Base-by-base conservation (phyloP, 495 filamentous ascomycete species). In the Aspergillus affinis region DNA sequence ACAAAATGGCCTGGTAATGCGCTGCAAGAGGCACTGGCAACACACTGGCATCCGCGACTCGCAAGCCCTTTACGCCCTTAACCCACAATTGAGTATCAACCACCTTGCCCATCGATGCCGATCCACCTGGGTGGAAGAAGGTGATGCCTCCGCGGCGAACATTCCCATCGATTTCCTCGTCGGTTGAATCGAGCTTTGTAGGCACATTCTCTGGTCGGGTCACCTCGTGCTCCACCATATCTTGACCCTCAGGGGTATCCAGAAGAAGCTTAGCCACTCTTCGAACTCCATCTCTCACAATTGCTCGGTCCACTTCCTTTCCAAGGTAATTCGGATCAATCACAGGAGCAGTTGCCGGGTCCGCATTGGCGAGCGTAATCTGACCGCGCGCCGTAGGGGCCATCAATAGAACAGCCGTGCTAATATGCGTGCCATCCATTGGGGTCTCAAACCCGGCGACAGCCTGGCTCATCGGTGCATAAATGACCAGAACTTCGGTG, bases 251-350 rank as follows among this genome's bases (percentile, higher is more conserved):
- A 4, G 57, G 48, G 19, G 70, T 69, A 10, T 66, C 70, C 1
- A 52, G 27, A 7, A 69, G 27, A 3, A 66, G 19, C 6, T 55
- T n/a, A 5, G 36, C 50, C 2, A 57, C 61, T 45, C 61, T 54
- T 36, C 70, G 61, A 17, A 70, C 54, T 27, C 68, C 73, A 19
- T 59, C 55, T 9, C 66, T 65, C 13, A 76, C 45, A 3, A 63
- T 61, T 0, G 62, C 64, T 18, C 68, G 63, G 45, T 76, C 75
- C n/a, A 71, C 26, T 49, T 69, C 74, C 0, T 74, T 82, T 0
- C 57, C 66, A 51, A 71, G 72, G 50, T 75, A 79, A 48, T 81
- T 76, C 2, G 78, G 75, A 59, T 81, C 73, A 21, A 81, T 69
- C 9, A 73, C 15, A 0, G 80, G 79, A 0, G 62, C 8, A 3